phyloP scores from a whole-genome alignment of 306 rosid genomes.

The Senna tora region DNA sequence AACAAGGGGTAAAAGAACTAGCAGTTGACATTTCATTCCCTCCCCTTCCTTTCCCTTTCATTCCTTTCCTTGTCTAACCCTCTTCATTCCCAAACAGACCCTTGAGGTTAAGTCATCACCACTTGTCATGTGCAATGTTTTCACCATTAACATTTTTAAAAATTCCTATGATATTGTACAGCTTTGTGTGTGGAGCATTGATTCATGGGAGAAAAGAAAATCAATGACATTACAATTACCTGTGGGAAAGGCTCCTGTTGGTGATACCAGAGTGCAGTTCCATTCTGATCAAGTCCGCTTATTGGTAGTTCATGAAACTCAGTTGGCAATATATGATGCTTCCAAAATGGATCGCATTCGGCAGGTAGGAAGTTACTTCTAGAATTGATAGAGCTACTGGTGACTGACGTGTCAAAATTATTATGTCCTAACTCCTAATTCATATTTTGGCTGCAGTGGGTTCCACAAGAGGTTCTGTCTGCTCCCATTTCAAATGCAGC shows the following conservation, averaged over 20 bases:
- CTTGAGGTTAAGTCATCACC: no score
- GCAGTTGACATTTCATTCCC: no score
- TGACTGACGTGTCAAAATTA: background rate
- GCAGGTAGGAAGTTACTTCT: slow-evolving; percentile 57
- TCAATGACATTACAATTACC: slow-evolving; percentile 64
- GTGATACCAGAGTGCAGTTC: slow-evolving; percentile 85
- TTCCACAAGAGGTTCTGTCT: slow-evolving; percentile 75
- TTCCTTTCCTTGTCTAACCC: no score
- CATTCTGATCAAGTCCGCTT: slow-evolving; percentile 75
- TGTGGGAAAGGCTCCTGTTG: slow-evolving; percentile 68
- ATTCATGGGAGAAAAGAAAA: slow-evolving; percentile 94
- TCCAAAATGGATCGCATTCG: slow-evolving; percentile 82
- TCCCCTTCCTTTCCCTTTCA: no score
- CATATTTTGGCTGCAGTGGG: slow-evolving; percentile 64
- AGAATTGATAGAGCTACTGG: slow-evolving; percentile 17
- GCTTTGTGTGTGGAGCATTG: slow-evolving; percentile 90
- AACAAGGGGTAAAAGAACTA: no score
- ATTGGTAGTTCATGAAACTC: slow-evolving; percentile 80
- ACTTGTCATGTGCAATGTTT: slow-evolving; percentile 11
- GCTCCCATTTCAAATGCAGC: slow-evolving; percentile 76
- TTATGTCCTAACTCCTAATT: slow-evolving; percentile 33
- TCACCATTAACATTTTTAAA: slow-evolving; percentile 17
- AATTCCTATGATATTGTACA: slow-evolving; percentile 43
- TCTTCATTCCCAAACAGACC: no score
- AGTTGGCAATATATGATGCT: slow-evolving; percentile 88